Conservation (phyloP, 2,329 filamentous ascomycete species). For the Botrytis tulipae region DNA sequence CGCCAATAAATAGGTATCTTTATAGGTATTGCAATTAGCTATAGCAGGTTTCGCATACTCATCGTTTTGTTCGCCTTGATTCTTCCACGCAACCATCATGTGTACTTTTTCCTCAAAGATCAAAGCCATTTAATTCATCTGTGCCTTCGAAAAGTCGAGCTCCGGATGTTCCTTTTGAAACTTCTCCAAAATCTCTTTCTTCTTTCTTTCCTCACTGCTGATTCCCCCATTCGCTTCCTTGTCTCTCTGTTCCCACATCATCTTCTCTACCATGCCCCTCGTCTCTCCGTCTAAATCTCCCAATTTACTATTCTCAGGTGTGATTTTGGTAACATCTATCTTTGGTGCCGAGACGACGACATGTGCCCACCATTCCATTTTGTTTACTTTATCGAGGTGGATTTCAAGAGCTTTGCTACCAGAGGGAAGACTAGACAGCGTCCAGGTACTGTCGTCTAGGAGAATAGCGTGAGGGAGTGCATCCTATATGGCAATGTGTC, state of each 20-base stretch:
- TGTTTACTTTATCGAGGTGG: conserved; percentile 92
- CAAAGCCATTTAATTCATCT: conserved; percentile 53
- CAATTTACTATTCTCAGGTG: conserved; percentile 87
- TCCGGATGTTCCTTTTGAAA: conserved; percentile 71
- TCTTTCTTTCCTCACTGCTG: conserved; percentile 94
- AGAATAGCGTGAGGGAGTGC: conserved; percentile 76
- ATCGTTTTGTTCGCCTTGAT: background rate
- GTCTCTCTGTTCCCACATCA: conserved; percentile 99
- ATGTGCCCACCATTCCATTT: conserved; percentile 98
- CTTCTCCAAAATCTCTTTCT: conserved; percentile 86
- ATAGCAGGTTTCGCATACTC: background rate
- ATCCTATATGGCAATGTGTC: conserved; percentile 55
- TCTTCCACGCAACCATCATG: background rate
- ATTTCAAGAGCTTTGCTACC: conserved; percentile 72
- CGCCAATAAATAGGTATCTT: conserved; percentile 16
- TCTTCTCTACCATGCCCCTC: conserved; percentile 97
- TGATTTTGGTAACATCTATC: conserved; percentile 94
- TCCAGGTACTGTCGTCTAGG: conserved; percentile 93
- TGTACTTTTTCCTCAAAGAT: background rate
- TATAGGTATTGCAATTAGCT: background rate
- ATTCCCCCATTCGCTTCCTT: conserved; percentile 89
- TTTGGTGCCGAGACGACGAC: conserved; percentile 82
- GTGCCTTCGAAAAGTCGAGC: conserved; percentile 71
- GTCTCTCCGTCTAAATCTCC: conserved; percentile 94
- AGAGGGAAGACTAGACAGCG: conserved; percentile 64